Percentiles rank a stretch among this genome's conserved stretches.
These are phyloP conservation scores for Ganoderma leucocontextum DNA, from an alignment of 1,284 basidiomycete species.

Conservation along the genomic window DNA sequence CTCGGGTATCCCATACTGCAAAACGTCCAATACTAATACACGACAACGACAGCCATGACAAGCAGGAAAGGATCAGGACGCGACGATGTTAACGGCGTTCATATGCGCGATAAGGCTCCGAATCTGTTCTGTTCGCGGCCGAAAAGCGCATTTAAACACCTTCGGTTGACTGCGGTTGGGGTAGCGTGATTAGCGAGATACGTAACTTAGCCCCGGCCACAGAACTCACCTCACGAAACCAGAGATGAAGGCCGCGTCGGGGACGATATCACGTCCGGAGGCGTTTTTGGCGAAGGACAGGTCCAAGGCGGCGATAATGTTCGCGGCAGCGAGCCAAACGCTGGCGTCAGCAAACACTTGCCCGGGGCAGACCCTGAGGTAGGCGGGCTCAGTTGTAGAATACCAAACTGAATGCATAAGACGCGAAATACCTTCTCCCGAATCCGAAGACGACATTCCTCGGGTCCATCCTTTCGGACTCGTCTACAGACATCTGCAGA, in stretches of 20 bases:
- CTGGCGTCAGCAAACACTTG: constrained; percentile 35
- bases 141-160: constrained; percentile 27
- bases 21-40: not conserved
- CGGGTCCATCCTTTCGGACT: constrained; percentile 27
- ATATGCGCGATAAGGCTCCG: constrained; percentile 27
- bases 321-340: constrained; percentile 34
- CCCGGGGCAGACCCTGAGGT: constrained; percentile 36
- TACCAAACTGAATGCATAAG: not conserved
- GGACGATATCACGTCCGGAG: constrained; percentile 29
- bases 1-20: not conserved
- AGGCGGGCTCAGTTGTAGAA: not conserved
- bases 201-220: not conserved
- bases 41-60: not conserved
- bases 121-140: constrained; percentile 21
- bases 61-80: not conserved
- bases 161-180: constrained; percentile 26
- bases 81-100: constrained; percentile 21
- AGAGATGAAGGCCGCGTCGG: constrained; percentile 29
- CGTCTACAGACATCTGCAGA: constrained; percentile 26
- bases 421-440: constrained; percentile 31
- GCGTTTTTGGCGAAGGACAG: constrained; percentile 30
- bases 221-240: constrained; percentile 31
- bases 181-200: not conserved
- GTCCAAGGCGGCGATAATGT: constrained; percentile 38
- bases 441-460: constrained; percentile 38